A percentile compares a stretch with the other conserved stretches of the same genome.
Conservation (phyloP, 129 eudicot species). For the Helichrysum umbraculigerum region DNA sequence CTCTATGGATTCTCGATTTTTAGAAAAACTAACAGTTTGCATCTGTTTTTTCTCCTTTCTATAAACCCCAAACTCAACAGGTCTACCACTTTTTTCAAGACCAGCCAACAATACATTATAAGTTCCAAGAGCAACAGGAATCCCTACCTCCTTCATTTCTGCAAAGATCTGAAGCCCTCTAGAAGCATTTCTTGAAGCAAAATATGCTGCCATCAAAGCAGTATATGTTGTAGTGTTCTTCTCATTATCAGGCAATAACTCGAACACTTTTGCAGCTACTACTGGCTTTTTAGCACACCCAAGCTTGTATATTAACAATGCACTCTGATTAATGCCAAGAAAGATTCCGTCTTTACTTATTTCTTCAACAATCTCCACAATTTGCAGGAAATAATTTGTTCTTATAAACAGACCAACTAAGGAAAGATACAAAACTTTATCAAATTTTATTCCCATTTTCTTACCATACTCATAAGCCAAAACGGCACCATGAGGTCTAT, state of each 20-base stretch:
- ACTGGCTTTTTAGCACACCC: slow-evolving; percentile 55
- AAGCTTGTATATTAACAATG: slow-evolving; percentile 68
- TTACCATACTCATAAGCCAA: slow-evolving; percentile 62
- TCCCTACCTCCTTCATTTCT: slow-evolving; percentile 56
- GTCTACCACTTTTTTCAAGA: slow-evolving; percentile 70
- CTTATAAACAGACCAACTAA: slow-evolving; percentile 65
- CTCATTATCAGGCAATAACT: slow-evolving; percentile 56
- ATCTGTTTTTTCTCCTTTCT: slow-evolving; percentile 63
- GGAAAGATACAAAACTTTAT: slow-evolving; percentile 58
- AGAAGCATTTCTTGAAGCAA: slow-evolving; percentile 55
- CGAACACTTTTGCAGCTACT: slow-evolving; percentile 57
- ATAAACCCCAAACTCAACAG: slow-evolving; percentile 41
- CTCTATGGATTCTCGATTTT: slow-evolving; percentile 36
- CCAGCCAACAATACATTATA: slow-evolving; percentile 64
- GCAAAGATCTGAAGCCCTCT: slow-evolving; percentile 64
- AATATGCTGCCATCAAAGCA: slow-evolving; percentile 69
- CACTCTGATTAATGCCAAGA: slow-evolving; percentile 59
- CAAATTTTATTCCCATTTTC: slow-evolving; percentile 46
- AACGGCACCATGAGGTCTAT: slow-evolving; percentile 52
- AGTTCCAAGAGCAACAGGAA: slow-evolving; percentile 59
- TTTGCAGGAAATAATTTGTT: slow-evolving; percentile 45
- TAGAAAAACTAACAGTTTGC: slow-evolving; percentile 29
- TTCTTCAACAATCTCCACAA: slow-evolving; percentile 56
- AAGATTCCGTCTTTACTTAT: slow-evolving; percentile 48
- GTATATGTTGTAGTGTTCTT: slow-evolving; percentile 65